These are phyloP conservation scores for Gentiana macrophylla DNA, from an alignment of 257 asterid species.

Conservation along the genomic window DNA sequence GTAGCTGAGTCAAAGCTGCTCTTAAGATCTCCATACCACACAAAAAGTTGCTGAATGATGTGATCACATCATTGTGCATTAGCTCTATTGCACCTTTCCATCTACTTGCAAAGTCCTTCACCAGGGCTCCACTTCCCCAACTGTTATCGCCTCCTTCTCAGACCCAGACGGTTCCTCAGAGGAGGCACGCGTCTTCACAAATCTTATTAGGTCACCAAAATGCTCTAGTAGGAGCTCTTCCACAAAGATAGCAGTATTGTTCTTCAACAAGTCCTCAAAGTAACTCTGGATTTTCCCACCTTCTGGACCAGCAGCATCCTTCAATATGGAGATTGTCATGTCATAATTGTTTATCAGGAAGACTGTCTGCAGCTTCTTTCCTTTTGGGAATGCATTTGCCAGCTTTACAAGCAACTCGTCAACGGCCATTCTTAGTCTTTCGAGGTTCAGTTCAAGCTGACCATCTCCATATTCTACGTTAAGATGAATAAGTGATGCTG, in stretches of 20 bases:
- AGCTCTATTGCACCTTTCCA: constrained; percentile 96
- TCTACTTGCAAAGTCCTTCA: constrained; percentile 86
- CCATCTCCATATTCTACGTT: constrained; percentile 96
- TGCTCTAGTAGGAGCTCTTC: constrained; percentile 88
- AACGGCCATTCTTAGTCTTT: constrained; percentile 88
- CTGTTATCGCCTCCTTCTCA: constrained; percentile 49
- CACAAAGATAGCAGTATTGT: constrained; percentile 75
- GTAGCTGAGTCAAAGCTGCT: constrained; percentile 88
- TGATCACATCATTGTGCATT: constrained; percentile 92
- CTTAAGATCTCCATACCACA: constrained; percentile 96
- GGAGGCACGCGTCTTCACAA: constrained; percentile 90
- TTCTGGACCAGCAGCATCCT: constrained; percentile 99
- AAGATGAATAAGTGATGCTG: constrained; percentile 88
- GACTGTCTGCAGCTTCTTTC: constrained; percentile 80
- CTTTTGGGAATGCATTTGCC: constrained; percentile 64
- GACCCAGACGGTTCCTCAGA: constrained; percentile 72
- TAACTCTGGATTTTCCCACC: constrained; percentile 87
- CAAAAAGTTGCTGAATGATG: constrained; percentile 83
- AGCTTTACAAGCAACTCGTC: constrained; percentile 92
- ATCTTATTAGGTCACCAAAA: constrained; percentile 76
- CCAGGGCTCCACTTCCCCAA: constrained; percentile 80
- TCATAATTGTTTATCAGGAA: constrained; percentile 94
- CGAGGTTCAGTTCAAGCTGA: constrained; percentile 96
- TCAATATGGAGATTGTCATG: constrained; percentile 89
- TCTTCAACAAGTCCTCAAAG: constrained; percentile 87